Conservation (phyloP, 2,329 filamentous ascomycete genomes). For the Mycosphaerelloides madeirae region DNA sequence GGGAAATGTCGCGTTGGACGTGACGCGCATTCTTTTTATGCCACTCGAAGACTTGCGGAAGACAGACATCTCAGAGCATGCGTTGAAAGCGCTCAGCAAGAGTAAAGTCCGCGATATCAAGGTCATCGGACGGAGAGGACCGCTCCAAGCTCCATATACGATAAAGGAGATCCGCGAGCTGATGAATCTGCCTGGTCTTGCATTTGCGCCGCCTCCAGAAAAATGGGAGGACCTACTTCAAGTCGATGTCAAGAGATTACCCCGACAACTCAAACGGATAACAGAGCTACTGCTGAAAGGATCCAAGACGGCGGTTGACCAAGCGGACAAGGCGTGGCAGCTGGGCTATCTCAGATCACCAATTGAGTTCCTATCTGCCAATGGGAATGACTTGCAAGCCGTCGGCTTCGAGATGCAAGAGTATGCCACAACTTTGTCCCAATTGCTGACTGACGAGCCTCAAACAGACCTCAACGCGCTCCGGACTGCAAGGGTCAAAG, state of each 20-base stretch:
- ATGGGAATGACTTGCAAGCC: conserved; percentile 52
- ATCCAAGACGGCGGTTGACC: conserved; percentile 48
- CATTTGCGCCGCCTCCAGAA: conserved; percentile 56
- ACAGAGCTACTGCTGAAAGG: conserved; percentile 79
- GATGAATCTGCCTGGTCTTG: conserved; percentile 67
- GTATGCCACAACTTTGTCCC: conserved; percentile 21
- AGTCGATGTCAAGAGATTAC: conserved; percentile 62
- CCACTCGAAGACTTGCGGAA: conserved; percentile 67
- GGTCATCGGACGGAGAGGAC: conserved; percentile 83
- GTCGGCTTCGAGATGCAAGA: conserved; percentile 61
- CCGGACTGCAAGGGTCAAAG: conserved; percentile 23
- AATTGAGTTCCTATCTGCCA: conserved; percentile 55
- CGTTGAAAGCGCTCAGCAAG: conserved; percentile 65
- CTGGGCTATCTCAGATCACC: conserved; percentile 83
- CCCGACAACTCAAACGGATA: conserved; percentile 69
- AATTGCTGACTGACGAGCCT: conserved; percentile 24
- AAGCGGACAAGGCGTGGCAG: conserved; percentile 67
- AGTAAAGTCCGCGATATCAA: conserved; percentile 75
- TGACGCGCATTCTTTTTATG: conserved; percentile 79
- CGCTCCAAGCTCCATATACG: conserved; percentile 79
- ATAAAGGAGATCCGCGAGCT: conserved; percentile 92
- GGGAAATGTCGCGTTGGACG: conserved; percentile 92
- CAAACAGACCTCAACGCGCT: conserved; percentile 27
- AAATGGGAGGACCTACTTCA: conserved; percentile 29
- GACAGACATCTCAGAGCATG: conserved; percentile 86